A percentile compares a stretch with the other conserved stretches of the same genome.
Conservation (phyloP, 352 stramenopile species). For the Pythium sukuiense region DNA sequence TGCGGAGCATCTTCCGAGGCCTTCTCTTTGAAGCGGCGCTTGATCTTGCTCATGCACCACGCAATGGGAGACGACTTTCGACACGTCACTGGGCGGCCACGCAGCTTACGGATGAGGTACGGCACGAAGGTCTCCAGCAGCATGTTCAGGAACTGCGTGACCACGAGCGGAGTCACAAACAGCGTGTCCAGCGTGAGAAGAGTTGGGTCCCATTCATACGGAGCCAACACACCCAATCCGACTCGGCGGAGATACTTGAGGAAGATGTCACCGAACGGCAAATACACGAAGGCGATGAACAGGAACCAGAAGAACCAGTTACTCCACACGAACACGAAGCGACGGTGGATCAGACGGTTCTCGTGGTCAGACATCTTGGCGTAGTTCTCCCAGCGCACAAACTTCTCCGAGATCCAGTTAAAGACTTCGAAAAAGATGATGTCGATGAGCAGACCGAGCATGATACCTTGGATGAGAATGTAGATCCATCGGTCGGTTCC, state of each 20-base stretch:
- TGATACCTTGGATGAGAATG: constrained; percentile 83
- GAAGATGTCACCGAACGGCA: constrained; percentile 80
- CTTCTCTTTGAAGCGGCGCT: constrained; percentile 36
- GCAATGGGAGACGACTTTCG: constrained; percentile 60
- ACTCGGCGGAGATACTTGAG: constrained; percentile 52
- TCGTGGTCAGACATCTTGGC: constrained; percentile 86
- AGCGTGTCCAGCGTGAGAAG: constrained; percentile 83
- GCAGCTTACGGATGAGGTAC: constrained; percentile 79
- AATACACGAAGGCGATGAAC: constrained; percentile 89
- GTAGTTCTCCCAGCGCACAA: constrained; percentile 88
- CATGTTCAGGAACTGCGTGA: constrained; percentile 90
- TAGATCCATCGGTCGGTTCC: constrained; percentile 89
- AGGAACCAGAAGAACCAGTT: constrained; percentile 93
- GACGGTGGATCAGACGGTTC: constrained; percentile 82
- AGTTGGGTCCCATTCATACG: constrained; percentile 71
- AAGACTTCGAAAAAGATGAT: constrained; percentile 90
- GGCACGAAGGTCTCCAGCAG: constrained; percentile 85
- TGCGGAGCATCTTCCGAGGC: constrained; percentile 32
- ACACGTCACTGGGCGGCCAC: constrained; percentile 64
- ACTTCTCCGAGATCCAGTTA: constrained; percentile 87
- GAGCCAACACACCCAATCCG: constrained; percentile 52
- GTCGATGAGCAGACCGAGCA: constrained; percentile 84
- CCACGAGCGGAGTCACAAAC: constrained; percentile 86
- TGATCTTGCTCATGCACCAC: constrained; percentile 51
- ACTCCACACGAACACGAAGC: constrained; percentile 90